Percentiles rank a stretch among this genome's conserved stretches.
These are phyloP conservation scores for Collybia mongolica DNA, from an alignment of 768 basidiomycete species.

Conservation along the genomic window DNA sequence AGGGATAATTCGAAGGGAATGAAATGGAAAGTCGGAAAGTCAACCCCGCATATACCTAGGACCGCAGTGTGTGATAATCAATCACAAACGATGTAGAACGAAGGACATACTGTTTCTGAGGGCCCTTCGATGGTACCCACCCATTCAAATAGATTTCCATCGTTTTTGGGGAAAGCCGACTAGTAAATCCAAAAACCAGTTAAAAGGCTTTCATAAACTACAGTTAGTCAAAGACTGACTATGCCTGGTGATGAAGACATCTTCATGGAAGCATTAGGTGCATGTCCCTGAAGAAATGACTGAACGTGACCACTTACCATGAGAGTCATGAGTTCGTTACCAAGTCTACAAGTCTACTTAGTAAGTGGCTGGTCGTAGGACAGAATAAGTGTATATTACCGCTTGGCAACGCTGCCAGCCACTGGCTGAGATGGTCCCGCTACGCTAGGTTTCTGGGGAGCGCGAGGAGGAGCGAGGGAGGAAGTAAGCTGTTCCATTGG, in stretches of 20 bases:
- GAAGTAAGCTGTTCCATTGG: slow-evolving; percentile 73
- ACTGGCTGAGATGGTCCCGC: slow-evolving; percentile 52
- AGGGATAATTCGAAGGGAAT: slow-evolving; percentile 89
- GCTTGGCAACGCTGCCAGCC: slow-evolving; percentile 81
- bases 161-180: slow-evolving; percentile 90
- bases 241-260: slow-evolving; percentile 91
- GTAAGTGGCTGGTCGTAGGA: slow-evolving; percentile 7
- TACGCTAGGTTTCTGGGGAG: slow-evolving; percentile 55
- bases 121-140: slow-evolving; percentile 85
- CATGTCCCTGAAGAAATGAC: neutral
- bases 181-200: slow-evolving; percentile 22
- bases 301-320: slow-evolving; percentile 56
- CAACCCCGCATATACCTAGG: slow-evolving; percentile 74
- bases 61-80: slow-evolving; percentile 1
- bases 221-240: slow-evolving; percentile 40
- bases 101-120: slow-evolving; percentile 59
- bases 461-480: slow-evolving; percentile 59
- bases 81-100: slow-evolving; percentile 2
- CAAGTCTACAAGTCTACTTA: slow-evolving; percentile 43
- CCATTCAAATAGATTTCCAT: slow-evolving; percentile 89
- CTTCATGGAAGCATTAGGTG: slow-evolving; percentile 32
- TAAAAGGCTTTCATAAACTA: neutral
- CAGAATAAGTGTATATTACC: slow-evolving; percentile 40
- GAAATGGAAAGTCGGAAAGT: slow-evolving; percentile 81
- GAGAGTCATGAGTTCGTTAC: slow-evolving; percentile 84